Base-by-base conservation (phyloP, 176 grass and related monocot genomes). In the Oryza meyeriana region DNA sequence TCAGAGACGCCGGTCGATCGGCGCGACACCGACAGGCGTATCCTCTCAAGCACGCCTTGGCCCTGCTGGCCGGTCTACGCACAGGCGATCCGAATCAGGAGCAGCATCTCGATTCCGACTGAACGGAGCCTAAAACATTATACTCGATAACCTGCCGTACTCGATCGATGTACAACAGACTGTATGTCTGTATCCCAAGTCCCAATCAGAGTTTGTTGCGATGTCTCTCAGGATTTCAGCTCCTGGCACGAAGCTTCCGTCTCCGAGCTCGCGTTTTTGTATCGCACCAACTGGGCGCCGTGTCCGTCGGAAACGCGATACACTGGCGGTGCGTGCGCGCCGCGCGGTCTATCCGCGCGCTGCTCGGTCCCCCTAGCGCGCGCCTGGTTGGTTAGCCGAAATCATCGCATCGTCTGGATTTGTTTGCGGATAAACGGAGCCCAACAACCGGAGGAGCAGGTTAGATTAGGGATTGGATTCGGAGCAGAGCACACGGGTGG, bases 161-260 rank as follows among this genome's bases (percentile, higher is more conserved):
- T n/a, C n/a, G n/a, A n/a, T n/a, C n/a, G n/a, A n/a, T n/a, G n/a
- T n/a, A n/a, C n/a, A n/a, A n/a, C n/a, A n/a, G n/a, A n/a, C n/a
- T n/a, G n/a, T n/a, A n/a, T n/a, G n/a, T n/a, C n/a, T n/a, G n/a
- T n/a, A n/a, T n/a, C n/a, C n/a, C n/a, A n/a, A n/a, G n/a, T 52
- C 39, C 82, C 71, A 81, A 81, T 65, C 52, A 71, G 9, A 59
- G 78, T 42, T 2, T 4, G 88, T 68, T 82, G 72, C 71, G 26
- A 66, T 67, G 82, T 81, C 52, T 48, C 45, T 57, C 64, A 47
- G 14, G 31, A 1, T 77, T 22, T 8, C 16, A 27, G 32, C 45
- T 74, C 64, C 68, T 32, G 42, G 62, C 80, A 83, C 62, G 88
- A 83, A 90, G 88, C 88, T 90, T 52, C 48, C 17, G 17, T 20